Percentiles rank a stretch among this genome's conserved stretches.
phyloP scores from a whole-genome alignment of 177 flowering plant species.

The Vitis hybrid region DNA sequence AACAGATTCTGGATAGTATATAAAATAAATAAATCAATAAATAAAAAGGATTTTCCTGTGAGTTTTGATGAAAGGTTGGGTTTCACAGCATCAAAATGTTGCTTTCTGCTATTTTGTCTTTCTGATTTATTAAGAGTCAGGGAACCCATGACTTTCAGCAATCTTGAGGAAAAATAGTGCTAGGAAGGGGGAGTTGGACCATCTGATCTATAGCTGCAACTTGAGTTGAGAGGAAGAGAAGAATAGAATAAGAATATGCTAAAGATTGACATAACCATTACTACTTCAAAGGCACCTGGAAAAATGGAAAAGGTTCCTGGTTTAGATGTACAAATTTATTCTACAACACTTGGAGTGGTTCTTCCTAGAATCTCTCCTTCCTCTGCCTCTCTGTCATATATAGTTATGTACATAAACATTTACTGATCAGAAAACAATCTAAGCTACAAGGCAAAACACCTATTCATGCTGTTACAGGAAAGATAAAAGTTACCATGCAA shows the following conservation, averaged over 20 bases:
- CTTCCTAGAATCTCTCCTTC: background rate
- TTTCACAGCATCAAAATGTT: no score
- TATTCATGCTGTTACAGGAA: background rate
- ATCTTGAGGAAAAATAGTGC: no score
- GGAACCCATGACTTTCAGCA: no score
- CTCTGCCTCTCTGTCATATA: background rate
- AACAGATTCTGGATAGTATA: no score
- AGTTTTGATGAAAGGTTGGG: no score
- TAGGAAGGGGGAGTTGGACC: no score
- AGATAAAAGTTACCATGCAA: background rate
- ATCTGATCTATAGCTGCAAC: no score
- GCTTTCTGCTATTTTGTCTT: no score
- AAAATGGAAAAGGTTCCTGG: background rate
- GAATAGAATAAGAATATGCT: background rate
- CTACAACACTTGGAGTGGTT: constrained; percentile 2
- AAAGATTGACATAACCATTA: background rate
- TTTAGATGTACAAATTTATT: background rate
- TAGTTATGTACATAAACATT: constrained; percentile 8
- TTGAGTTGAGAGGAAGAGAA: no score
- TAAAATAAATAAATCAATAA: no score
- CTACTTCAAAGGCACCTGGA: background rate
- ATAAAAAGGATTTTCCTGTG: no score
- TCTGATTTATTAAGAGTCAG: no score
- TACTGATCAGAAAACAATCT: background rate
- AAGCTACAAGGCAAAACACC: background rate